Evolutionary conservation across 2,329 filamentous ascomycete genomes (phyloP), one percentile per base, ranked within the genome.

Genomic region (Sporothrix pallida): DNA sequence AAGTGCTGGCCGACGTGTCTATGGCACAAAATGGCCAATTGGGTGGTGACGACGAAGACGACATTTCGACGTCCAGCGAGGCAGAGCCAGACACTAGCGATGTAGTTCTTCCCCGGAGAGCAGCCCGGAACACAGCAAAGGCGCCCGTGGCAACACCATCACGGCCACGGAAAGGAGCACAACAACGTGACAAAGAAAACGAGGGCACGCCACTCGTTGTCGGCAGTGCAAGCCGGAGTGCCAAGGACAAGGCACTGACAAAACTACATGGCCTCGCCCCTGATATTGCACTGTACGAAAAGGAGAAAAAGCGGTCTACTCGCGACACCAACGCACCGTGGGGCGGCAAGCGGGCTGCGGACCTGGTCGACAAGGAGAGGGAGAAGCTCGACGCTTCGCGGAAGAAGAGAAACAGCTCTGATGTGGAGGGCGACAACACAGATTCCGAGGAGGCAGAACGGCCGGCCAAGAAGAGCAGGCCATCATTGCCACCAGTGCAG

Each of bases 201-300:
- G 88, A 93, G 26, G 46, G 56, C 48, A 96, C 93, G 0, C 94
- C 95, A 0, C 90, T 90, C 0, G 87, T 83, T 1, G 77, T 84
- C 52, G 88, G 91, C 2, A 92, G 90, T 1, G 90, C 91, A 37
- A 93, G 93, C 76, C 91, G 96, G 72, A 96, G 93, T 78, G 95
- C 96, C 15, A 99, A 98, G 81, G 90, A 92, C 56, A 92, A 92
- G 79, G 96, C 96, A 13, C 84, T 92, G n/a, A 89, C 90, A 48
- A 90, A 89, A 76, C 83, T 98, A 8, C 93, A 96, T 72, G 88
- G 89, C 50, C 85, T 95, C 73, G 94, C 93, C 0, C 88, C 91
- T 0, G 96, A 99, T 79, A 94, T 98, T 79, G 92, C 91, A 1
- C 84, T 97, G 46, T 99, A 96, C 79, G 92, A 98, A 79, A 97